phyloP scores from a whole-genome alignment of 2,329 filamentous ascomycete species.

The Alternaria incomplexa region DNA sequence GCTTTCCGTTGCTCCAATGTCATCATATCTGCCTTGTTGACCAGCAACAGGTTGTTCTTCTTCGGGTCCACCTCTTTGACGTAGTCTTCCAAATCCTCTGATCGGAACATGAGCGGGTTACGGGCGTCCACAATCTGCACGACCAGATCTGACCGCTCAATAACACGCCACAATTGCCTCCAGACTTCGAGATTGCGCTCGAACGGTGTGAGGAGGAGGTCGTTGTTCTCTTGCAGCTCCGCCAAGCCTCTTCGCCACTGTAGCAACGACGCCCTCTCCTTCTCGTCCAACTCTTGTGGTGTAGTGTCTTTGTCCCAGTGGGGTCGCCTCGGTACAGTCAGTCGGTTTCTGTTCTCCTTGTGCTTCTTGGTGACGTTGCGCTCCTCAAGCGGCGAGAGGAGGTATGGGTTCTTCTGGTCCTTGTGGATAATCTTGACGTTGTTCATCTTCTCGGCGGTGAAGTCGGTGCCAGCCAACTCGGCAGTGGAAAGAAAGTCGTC shows the following conservation, averaged over 20 bases:
- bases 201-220: conserved; percentile 96
- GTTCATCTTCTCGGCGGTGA: conserved; percentile 98
- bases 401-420: conserved; percentile 93
- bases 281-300: conserved; percentile 76
- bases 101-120: conserved; percentile 92
- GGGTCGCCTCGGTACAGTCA: conserved; percentile 90
- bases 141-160: conserved; percentile 92
- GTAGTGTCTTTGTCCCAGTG: conserved; percentile 88
- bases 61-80: conserved; percentile 88
- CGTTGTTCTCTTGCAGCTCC: conserved; percentile 90
- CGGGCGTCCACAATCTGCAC: conserved; percentile 98
- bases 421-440: conserved; percentile 98
- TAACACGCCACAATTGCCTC: conserved; percentile 97
- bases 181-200: conserved; percentile 97
- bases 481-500: conserved; percentile 97
- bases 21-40: conserved; percentile 99
- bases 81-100: conserved; percentile 89
- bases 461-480: conserved; percentile 96
- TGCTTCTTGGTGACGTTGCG: conserved; percentile 79
- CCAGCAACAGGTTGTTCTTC: conserved; percentile 89
- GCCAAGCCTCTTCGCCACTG: conserved; percentile 90
- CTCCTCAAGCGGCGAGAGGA: conserved; percentile 86
- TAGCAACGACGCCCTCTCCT: conserved; percentile 81
- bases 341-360: conserved; percentile 73
- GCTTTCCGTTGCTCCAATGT: conserved; percentile 77